phyloP scores from a whole-genome alignment of 2,329 filamentous ascomycete genomes.

The Arachnomyces sp. region DNA sequence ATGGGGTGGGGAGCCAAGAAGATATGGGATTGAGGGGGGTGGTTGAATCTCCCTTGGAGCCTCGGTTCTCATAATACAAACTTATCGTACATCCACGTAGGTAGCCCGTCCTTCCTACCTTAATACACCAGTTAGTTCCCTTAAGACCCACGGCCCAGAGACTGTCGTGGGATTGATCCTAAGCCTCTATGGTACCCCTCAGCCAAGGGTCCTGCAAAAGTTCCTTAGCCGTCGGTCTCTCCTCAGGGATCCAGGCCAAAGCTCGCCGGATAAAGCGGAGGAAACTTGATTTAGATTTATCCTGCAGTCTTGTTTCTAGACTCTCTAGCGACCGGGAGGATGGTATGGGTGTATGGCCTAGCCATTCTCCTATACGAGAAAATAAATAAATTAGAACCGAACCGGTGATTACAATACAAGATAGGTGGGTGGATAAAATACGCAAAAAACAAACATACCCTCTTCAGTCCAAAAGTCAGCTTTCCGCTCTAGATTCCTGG shows the following conservation, averaged over 20 bases:
- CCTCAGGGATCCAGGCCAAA: constrained; percentile 29
- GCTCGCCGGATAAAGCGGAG: constrained; percentile 27
- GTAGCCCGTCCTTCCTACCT: too few relatives aligned
- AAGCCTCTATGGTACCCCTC: constrained; percentile 3
- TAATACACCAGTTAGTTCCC: too few relatives aligned
- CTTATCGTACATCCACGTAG: too few relatives aligned
- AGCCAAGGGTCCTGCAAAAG: constrained; percentile 30
- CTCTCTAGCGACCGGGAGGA: constrained; percentile 15
- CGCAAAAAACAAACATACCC: constrained; percentile 21
- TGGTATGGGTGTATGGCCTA: constrained; percentile 21
- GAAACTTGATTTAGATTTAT: constrained; percentile 23
- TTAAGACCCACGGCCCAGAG: too few relatives aligned
- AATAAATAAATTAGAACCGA: background rate
- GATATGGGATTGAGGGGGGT: too few relatives aligned
- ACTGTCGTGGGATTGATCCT: too few relatives aligned
- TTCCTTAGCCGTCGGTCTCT: constrained; percentile 28
- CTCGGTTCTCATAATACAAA: too few relatives aligned
- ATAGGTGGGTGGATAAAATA: too few relatives aligned
- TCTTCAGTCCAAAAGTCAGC: constrained; percentile 30
- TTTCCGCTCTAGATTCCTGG: constrained; percentile 16
- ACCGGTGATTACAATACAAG: too few relatives aligned
- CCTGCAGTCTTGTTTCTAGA: constrained; percentile 12
- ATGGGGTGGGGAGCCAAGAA: too few relatives aligned
- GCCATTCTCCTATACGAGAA: constrained; percentile 20
- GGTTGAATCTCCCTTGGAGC: too few relatives aligned